A percentile compares a stretch with the other conserved stretches of the same genome.
phyloP scores from a whole-genome alignment of 2,329 filamentous ascomycete genomes.

The Cladophialophora chaetospira region DNA sequence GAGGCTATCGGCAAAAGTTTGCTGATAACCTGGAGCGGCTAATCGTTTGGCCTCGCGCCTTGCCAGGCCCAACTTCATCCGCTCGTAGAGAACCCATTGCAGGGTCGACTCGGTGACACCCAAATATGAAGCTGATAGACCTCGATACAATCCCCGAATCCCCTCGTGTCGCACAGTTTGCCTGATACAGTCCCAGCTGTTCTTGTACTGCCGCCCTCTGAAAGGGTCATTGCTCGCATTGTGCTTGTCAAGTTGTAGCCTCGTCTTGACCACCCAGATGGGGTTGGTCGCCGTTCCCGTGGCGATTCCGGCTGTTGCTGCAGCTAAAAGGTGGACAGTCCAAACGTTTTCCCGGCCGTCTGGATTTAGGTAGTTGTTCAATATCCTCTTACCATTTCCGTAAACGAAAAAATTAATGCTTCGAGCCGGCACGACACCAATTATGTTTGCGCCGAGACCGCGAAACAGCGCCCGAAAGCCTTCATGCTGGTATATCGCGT shows the following conservation, averaged over 20 bases:
- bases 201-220: constrained; percentile 72
- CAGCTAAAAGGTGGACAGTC: constrained; percentile 73
- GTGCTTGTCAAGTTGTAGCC: constrained; percentile 88
- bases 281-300: constrained; percentile 93
- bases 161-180: constrained; percentile 83
- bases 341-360: constrained; percentile 48
- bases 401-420: constrained; percentile 95
- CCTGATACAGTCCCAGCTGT: constrained; percentile 82
- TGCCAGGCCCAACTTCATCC: constrained; percentile 76
- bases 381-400: constrained; percentile 83
- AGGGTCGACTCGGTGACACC: constrained; percentile 87
- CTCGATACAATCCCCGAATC: constrained; percentile 79
- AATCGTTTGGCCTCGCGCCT: constrained; percentile 61
- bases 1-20: constrained; percentile 71
- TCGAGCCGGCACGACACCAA: constrained; percentile 85
- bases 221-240: constrained; percentile 59
- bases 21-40: constrained; percentile 60
- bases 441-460: constrained; percentile 84
- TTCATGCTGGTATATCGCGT: constrained; percentile 76
- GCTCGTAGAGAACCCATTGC: constrained; percentile 94
- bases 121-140: constrained; percentile 86
- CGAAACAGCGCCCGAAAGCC: constrained; percentile 90
- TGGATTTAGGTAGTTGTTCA: constrained; percentile 71
- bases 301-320: constrained; percentile 74
- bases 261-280: constrained; percentile 95